Conservation (phyloP, 1,284 basidiomycete genomes). For the Ganoderma meredithae region DNA sequence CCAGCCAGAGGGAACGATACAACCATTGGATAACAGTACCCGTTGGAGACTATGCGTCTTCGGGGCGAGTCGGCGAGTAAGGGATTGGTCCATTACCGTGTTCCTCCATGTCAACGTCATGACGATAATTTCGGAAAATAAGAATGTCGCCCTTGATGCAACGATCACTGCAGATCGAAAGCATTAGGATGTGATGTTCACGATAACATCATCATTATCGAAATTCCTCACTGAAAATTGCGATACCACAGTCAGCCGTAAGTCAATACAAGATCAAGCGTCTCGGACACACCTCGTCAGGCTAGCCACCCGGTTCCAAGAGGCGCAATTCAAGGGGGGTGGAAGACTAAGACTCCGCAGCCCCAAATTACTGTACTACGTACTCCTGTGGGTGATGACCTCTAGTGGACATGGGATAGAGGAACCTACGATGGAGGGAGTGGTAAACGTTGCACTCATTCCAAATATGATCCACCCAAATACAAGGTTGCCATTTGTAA, state of each 20-base stretch:
- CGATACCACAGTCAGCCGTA: not conserved
- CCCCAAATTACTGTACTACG: not conserved
- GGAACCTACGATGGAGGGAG: not conserved
- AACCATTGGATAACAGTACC: not conserved
- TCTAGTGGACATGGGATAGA: not conserved
- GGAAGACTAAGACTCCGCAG: not conserved
- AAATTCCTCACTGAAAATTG: not conserved
- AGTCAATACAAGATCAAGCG: not conserved
- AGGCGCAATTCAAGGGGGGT: not conserved
- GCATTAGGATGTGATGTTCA: not conserved
- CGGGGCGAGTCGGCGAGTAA: not conserved
- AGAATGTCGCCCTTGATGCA: not conserved
- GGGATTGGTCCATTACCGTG: not conserved
- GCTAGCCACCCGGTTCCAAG: not conserved
- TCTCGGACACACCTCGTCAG: not conserved
- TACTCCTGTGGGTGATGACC: not conserved
- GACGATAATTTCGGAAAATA: not conserved
- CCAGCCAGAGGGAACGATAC: not conserved
- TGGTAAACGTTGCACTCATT: not conserved
- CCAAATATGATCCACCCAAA: constrained; percentile 3
- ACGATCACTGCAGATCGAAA: not conserved
- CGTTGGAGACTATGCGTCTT: not conserved
- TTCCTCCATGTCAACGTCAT: not conserved
- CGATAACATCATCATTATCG: not conserved
- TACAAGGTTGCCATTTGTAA: not conserved